Base-by-base conservation (phyloP, 352 stramenopile species). In the Pythium phragmitis region DNA sequence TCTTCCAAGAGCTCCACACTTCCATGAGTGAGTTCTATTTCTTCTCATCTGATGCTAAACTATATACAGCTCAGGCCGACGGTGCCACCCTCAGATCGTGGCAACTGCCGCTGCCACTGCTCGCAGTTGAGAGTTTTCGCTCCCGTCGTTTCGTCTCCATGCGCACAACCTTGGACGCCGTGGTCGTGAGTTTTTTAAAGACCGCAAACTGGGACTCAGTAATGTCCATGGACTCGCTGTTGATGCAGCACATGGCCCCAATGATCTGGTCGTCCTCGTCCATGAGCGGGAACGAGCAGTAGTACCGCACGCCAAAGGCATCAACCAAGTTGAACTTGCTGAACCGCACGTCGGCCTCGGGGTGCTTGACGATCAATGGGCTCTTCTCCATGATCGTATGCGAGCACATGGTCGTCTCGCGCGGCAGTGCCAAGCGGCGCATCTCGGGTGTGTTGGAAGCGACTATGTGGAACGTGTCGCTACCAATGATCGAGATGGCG, bases 231-330 rank as follows among this genome's bases (percentile, higher is more conserved):
- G 26, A 30, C 26, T 30, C 26, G 26, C 26, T 30, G 26, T 30
- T 70, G 56, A 82, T 87, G 58, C 80, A 89, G 43, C 87, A 63
- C 26, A 30, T 30, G 11, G 73, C 79, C 6, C 80, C 82, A 50
- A 91, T 79, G 52, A 83, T 72, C 9, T 69, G 79, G 28, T 70
- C 67, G 62, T 79, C 63, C 0, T 62, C 55, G 3, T 67, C 68
- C 8, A 85, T 28, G 11, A 91, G 49, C 11, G 82, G 82, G 30
- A 89, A 88, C 5, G 76, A 80, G 59, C 75, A 89, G 75, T 91
- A 89, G 63, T 85, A 91, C 54, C 71, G 76, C 17, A 80, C 69
- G 17, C 68, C 65, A 49, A 78, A 72, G 17, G 52, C 33, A 37
- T 75, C 66, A 28, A 23, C 45, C 19, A 89, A 88, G 17, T 30